Base-by-base conservation (phyloP, 2,329 filamentous ascomycete species). In the Alternaria novae-zelandiae region DNA sequence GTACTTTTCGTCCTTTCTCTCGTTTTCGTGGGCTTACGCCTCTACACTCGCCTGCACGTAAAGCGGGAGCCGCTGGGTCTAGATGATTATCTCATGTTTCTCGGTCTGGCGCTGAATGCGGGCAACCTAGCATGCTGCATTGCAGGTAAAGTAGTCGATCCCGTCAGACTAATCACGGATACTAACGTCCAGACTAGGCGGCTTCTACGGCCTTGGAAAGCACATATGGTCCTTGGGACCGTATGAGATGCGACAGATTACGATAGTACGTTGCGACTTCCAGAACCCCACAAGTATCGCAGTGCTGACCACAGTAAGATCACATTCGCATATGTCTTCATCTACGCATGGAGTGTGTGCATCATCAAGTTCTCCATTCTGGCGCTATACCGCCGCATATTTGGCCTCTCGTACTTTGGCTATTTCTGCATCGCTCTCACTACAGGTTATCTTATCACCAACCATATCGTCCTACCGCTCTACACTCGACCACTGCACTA, bases 311-410 rank as follows among this genome's bases (percentile, higher is more conserved):
- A 17, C n/a, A 17, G 28, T 3, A n/a, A 74, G 72, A 74, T 73
- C 26, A 73, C 71, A 0, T 74, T 73, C 17, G 69, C 64, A 3
- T 74, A 72, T 41, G 70, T 73, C 5, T 73, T 69, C 59, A 71
- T 74, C 44, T 73, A 74, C 45, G 65, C 70, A 3, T 74, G 71
- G 70, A 72, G 71, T 43, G 65, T 74, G 1, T 72, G 67, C 43
- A 60, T 73, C 7, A 74, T 74, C 58, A 74, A 74, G 44, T 70
- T 68, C 50, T 73, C 71, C 1, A 73, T 74, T n/a, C 62, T 74
- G 12, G 69, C 70, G 6, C 50, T 74, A 12, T 74, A 74, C 36
- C 67, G 65, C 17, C 71, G 72, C n/a, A 73, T 74, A 25, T 73
- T 74, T 23, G 72, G 72, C 10, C 56, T 73, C 51, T 63, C 68